Conservation (phyloP, 2,329 filamentous ascomycete genomes). For the Pseudofabraea citricarpa region DNA sequence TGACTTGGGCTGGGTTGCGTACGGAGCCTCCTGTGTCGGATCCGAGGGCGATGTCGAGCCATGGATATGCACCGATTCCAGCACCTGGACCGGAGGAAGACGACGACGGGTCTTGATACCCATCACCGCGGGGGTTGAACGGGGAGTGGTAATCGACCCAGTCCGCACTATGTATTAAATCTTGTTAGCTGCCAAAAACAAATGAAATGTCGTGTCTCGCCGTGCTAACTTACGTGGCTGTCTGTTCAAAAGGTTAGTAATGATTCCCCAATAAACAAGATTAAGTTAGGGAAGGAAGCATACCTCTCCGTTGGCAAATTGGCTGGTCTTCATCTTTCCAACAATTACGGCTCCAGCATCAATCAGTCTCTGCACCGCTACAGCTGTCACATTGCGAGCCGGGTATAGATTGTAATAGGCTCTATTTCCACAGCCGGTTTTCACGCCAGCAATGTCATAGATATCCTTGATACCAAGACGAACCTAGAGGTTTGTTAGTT, state of each 20-base stretch:
- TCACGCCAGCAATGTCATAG: conserved; percentile 49
- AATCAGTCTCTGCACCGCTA: conserved; percentile 47
- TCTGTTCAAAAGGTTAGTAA: conserved; percentile 11
- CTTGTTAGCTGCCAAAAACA: no score
- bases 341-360: conserved; percentile 52
- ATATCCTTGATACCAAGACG: conserved; percentile 58
- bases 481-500: conserved; percentile 26
- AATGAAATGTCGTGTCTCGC: no score
- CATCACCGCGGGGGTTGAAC: conserved; percentile 40
- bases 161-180: conserved; percentile 36
- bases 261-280: not conserved
- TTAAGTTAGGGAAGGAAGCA: not conserved
- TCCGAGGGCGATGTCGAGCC: conserved; percentile 45
- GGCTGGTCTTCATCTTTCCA: conserved; percentile 47
- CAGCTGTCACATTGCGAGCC: conserved; percentile 37
- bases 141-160: conserved; percentile 38
- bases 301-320: conserved; percentile 34
- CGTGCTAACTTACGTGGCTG: conserved; percentile 4
- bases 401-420: conserved; percentile 50
- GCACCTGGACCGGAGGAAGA: conserved; percentile 42
- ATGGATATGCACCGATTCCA: conserved; percentile 38
- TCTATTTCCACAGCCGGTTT: conserved; percentile 50
- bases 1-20: conserved; percentile 39
- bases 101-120: conserved; percentile 40
- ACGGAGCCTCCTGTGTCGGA: conserved; percentile 46